A percentile compares a stretch with the other conserved stretches of the same genome.
phyloP scores from a whole-genome alignment of 306 rosid species.

The Vicia faba region DNA sequence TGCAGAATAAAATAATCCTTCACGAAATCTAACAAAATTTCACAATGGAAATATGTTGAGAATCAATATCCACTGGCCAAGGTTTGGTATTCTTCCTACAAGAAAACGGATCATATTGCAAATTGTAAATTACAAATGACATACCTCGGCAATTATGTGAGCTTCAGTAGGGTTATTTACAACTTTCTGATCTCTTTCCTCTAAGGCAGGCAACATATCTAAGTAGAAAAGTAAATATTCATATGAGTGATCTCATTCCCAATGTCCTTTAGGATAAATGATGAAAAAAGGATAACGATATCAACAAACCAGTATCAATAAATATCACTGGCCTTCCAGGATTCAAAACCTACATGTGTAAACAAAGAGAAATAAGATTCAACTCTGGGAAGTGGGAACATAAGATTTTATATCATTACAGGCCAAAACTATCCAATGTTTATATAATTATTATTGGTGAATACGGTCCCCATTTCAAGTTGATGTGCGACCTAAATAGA shows the following conservation, averaged over 20 bases:
- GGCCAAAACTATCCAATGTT: constrained; percentile 2
- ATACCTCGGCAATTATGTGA: constrained; percentile 72
- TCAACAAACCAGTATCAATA: constrained; percentile 74
- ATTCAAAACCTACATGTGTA: constrained; percentile 65
- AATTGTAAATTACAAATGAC: constrained; percentile 30
- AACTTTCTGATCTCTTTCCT: constrained; percentile 68
- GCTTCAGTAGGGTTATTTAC: constrained; percentile 85
- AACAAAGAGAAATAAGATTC: constrained; percentile 20
- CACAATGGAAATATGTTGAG: constrained; percentile 3
- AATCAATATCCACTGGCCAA: constrained; percentile 19
- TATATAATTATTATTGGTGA: constrained; percentile 9
- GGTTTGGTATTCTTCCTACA: constrained; percentile 23
- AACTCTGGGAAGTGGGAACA: constrained; percentile 5
- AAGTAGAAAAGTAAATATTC: constrained; percentile 27
- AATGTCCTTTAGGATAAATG: constrained; percentile 13
- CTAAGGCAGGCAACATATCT: constrained; percentile 85
- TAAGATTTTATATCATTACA: neutral
- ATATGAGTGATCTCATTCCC: constrained; percentile 27
- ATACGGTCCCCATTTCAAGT: constrained; percentile 1
- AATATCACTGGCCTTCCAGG: constrained; percentile 83
- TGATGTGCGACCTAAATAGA: neutral
- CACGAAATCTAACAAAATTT: neutral
- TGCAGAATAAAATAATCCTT: constrained; percentile 7
- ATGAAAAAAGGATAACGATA: constrained; percentile 27
- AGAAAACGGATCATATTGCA: constrained; percentile 1